Evolutionary conservation across 1,284 basidiomycete genomes (phyloP), one percentile per base, ranked within the genome.

Genomic region (Trichosporon sp.): DNA sequence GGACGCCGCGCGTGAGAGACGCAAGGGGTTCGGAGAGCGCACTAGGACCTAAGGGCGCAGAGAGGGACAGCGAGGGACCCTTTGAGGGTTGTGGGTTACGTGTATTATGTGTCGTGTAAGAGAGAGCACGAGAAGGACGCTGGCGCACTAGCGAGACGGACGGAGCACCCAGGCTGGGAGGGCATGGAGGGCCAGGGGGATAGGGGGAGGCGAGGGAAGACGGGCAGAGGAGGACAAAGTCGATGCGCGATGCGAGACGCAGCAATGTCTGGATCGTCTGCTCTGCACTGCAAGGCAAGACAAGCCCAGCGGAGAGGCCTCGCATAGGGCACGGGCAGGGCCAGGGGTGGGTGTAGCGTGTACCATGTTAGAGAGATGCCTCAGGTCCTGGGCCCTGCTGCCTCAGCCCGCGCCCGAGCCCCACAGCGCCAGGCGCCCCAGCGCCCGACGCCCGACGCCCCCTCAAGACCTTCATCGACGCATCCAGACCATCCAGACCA

Each of bases 291-390:
- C 43, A 54, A n/a, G n/a, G 51, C 51, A 63, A 12, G 59, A 35
- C 32, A 16, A n/a, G 32, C 32, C 16, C 35, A 63, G 31, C 31
- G 59, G 35, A 35, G 31, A 21, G 19, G 51, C 51, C 59, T 11
- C 16, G 59, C 59, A 26, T n/a, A 63, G 59, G 59, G 59, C 59
- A 63, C 59, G 59, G 59, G 59, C 59, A 63, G 59, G 59, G 59
- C 59, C 59, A 63, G 59, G 59, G 59, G 59, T 63, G 59, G 31
- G 59, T 63, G 59, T 63, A 63, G 59, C 59, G 59, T 63, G 59
- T 63, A 4, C 59, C 59, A 63, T 63, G 59, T 63, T 32, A 63
- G 32, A 63, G 59, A 63, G 32, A 19, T 63, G 59, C 59, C 32
- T 63, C 59, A n/a, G 59, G 31, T 16, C 31, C 32, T 16, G 31